phyloP scores from a whole-genome alignment of 2,329 filamentous ascomycete species.

The Penicillium sp. region DNA sequence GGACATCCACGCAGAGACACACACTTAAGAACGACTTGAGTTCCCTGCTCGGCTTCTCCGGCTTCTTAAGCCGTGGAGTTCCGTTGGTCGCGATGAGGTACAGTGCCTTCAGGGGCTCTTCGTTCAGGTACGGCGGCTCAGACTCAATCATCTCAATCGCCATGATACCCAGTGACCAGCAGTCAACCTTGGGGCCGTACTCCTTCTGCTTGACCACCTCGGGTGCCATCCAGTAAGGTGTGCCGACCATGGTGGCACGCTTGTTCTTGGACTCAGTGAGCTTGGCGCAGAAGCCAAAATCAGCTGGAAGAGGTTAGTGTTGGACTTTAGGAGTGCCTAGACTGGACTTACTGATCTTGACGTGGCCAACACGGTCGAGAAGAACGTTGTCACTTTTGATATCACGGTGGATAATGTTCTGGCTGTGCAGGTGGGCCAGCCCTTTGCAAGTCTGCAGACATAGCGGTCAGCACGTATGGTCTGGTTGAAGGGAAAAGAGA shows the following conservation, averaged over 20 bases:
- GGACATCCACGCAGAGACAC: conserved; percentile 93
- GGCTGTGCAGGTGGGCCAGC: conserved; percentile 85
- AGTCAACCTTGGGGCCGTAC: conserved; percentile 96
- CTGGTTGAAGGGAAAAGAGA: not conserved
- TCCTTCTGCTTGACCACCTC: conserved; percentile 99
- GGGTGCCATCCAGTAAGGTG: conserved; percentile 99
- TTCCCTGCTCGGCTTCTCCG: conserved; percentile 95
- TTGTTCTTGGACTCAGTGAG: conserved; percentile 95
- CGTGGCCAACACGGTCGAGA: conserved; percentile 85
- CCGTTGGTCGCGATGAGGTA: conserved; percentile 98
- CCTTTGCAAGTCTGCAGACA: conserved; percentile 78
- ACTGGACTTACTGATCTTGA: conserved; percentile 83
- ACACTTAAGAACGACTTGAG: conserved; percentile 95
- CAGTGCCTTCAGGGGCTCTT: conserved; percentile 93
- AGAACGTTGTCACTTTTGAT: conserved; percentile 99
- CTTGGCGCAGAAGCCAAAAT: conserved; percentile 99
- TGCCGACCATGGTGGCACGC: conserved; percentile 98
- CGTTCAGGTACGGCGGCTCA: conserved; percentile 94
- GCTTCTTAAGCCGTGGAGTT: conserved; percentile 94
- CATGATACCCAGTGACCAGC: conserved; percentile 99
- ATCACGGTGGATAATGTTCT: conserved; percentile 97
- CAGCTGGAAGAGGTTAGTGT: conserved; percentile 55
- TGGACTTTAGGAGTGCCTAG: not conserved
- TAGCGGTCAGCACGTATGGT: not conserved
- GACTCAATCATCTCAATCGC: conserved; percentile 99